Evolutionary conservation across 148 eudicot genomes (phyloP), one percentile per base, ranked within the genome.

Genomic region (Diospyros lotus): DNA sequence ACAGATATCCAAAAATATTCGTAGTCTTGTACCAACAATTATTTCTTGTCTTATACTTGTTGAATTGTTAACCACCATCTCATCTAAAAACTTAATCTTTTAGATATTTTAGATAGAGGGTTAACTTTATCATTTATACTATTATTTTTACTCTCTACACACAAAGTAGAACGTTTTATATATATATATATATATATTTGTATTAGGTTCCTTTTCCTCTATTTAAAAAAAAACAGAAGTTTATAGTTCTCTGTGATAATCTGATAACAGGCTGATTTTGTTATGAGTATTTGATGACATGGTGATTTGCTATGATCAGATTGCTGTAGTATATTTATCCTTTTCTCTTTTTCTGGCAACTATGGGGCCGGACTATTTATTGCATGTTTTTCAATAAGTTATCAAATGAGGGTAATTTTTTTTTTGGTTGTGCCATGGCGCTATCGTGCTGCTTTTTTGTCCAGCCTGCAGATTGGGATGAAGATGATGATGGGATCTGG

Each of bases 401-500:
- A 68, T 28, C 2, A 41, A 53, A 41, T 0, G 0, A 39, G 64
- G 5, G 7, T 44, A 41, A 71, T 14, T 5, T 54, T 1, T 44
- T 58, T 71, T 58, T 17, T 10, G 1, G 42, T 3, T 10, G 1
- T 56, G 39, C 18, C 43, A 61, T 41, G 38, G 4, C 4, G 4
- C 4, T 28, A 38, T 67, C 66, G 6, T 44, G 52, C 61, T 59
- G 41, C 51, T 52, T 64, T 42, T 58, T 50, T 72, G 40, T 9
- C 40, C 59, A 94, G 98, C 98, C 97, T 80, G 86, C 74, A 81
- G 77, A 83, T 67, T 94, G 98, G 98, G 98, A 94, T 78, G 98
- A 94, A 80, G 98, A 94, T 62, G 98, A 92, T 40, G 97, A 94
- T 81, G 98, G 98, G 52, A 82, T 90, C 65, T 94, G 98, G 98